phyloP scores from a whole-genome alignment of 75 land plant species.

The Isoetes taiwanensis region DNA sequence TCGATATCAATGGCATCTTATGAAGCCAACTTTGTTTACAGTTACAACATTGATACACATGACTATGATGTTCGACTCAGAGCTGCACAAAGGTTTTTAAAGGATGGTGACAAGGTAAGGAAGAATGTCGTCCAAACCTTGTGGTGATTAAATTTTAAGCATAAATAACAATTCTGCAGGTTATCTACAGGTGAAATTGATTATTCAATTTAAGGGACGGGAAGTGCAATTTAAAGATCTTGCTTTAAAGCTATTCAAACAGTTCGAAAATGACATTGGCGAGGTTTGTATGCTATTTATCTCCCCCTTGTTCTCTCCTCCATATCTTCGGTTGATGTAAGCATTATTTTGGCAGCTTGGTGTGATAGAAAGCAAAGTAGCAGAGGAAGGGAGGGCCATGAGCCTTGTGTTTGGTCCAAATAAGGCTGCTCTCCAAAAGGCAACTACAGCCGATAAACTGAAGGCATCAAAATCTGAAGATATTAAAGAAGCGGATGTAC shows the following conservation, averaged over 20 bases:
- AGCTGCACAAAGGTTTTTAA: conserved; percentile 65
- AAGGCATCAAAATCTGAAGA: too few relatives aligned
- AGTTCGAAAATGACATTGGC: conserved; percentile 61
- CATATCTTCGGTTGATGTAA: neutral
- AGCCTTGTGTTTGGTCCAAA: conserved; percentile 22
- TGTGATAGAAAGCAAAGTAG: conserved; percentile 19
- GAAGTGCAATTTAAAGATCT: conserved; percentile 72
- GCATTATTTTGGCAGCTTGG: conserved; percentile 6
- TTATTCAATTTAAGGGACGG: conserved; percentile 78
- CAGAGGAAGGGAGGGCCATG: conserved; percentile 22
- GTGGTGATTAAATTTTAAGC: neutral
- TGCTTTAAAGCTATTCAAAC: conserved; percentile 56
- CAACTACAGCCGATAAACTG: too few relatives aligned
- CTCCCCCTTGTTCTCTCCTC: neutral
- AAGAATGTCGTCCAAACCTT: neutral
- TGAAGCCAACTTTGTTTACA: too few relatives aligned
- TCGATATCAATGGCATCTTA: too few relatives aligned
- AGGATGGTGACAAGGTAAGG: conserved; percentile 77
- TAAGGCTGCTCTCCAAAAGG: conserved; percentile 6
- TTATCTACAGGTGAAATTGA: conserved; percentile 64
- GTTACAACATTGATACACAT: conserved; percentile 86
- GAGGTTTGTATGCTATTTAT: conserved; percentile 33
- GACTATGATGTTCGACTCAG: conserved; percentile 77
- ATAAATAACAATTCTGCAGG: neutral
- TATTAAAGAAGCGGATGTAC: too few relatives aligned